Conservation (phyloP, 495 filamentous ascomycete genomes). For the Penicillium paradoxum region DNA sequence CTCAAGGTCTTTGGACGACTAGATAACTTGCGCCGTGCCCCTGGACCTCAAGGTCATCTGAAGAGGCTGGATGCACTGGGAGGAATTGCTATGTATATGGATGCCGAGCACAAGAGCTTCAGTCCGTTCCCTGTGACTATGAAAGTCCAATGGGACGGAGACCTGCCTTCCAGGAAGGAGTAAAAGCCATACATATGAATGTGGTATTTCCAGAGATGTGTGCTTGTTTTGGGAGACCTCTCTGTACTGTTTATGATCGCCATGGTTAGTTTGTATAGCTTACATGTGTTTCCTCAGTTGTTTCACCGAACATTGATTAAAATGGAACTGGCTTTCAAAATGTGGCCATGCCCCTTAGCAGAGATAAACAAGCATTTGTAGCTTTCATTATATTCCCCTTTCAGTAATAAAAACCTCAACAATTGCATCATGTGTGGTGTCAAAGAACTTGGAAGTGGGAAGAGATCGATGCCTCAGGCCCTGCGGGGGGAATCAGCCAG, state of each 20-base stretch:
- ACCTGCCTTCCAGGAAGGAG: conserved; percentile 21
- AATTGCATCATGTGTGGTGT: not conserved
- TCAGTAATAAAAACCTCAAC: not conserved
- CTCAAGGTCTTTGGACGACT: conserved; percentile 48
- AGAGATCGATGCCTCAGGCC: conserved; percentile 16
- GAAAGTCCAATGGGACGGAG: conserved; percentile 48
- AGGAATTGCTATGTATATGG: conserved; percentile 62
- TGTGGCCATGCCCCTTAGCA: no score
- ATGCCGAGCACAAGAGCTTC: conserved; percentile 62
- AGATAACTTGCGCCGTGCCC: conserved; percentile 55
- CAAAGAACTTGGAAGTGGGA: not conserved
- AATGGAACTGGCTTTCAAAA: not conserved
- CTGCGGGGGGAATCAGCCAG: conserved; percentile 26
- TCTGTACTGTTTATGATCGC: not conserved
- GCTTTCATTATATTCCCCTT: not conserved
- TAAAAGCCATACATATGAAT: not conserved
- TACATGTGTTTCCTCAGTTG: not conserved
- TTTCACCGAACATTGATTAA: not conserved
- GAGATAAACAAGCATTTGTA: not conserved
- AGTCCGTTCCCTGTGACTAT: conserved; percentile 66
- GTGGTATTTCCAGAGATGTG: not conserved
- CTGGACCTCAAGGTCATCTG: conserved; percentile 61
- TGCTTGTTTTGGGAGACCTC: not conserved
- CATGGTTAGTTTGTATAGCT: not conserved
- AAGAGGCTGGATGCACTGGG: conserved; percentile 57